Evolutionary conservation across 2,329 filamentous ascomycete genomes (phyloP).

Genomic region (Penicillium paneum): DNA sequence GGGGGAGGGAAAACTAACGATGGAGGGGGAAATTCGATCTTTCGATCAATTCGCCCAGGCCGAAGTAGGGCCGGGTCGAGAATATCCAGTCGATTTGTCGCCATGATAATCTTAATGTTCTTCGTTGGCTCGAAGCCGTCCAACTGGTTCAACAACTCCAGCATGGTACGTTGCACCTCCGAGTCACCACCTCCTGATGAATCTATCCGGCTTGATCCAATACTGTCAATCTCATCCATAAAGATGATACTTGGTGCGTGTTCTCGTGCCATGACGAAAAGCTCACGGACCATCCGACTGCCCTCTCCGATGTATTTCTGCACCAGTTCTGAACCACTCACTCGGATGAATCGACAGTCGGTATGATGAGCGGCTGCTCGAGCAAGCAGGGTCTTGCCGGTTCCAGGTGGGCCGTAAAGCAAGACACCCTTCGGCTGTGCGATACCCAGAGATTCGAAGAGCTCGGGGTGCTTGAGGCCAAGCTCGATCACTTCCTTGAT

Average conservation of each 20-base stretch:
- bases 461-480: conserved; percentile 94
- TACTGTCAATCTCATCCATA: conserved; percentile 99
- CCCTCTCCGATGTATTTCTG: conserved; percentile 99
- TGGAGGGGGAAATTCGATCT: conserved; percentile 97
- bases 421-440: conserved; percentile 97
- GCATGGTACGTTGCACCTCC: conserved; percentile 97
- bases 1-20: conserved; percentile 49
- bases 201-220: conserved; percentile 94
- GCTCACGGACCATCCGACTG: conserved; percentile 94
- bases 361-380: conserved; percentile 97
- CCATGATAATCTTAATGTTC: conserved; percentile 99
- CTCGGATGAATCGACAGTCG: conserved; percentile 98
- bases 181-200: conserved; percentile 93
- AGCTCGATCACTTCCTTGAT: conserved; percentile 99
- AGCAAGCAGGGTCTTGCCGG: conserved; percentile 92
- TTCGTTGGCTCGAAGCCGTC: conserved; percentile 99
- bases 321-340: conserved; percentile 91
- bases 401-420: conserved; percentile 93
- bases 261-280: conserved; percentile 98
- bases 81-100: conserved; percentile 96
- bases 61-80: conserved; percentile 90
- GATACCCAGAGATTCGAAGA: conserved; percentile 98
- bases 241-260: conserved; percentile 99
- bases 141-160: conserved; percentile 96
- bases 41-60: conserved; percentile 96